Percentiles rank a stretch among this genome's conserved stretches.
These are phyloP conservation scores for Nymphaea thermarum DNA, from an alignment of 164 flowering plant species.

Conservation along the genomic window DNA sequence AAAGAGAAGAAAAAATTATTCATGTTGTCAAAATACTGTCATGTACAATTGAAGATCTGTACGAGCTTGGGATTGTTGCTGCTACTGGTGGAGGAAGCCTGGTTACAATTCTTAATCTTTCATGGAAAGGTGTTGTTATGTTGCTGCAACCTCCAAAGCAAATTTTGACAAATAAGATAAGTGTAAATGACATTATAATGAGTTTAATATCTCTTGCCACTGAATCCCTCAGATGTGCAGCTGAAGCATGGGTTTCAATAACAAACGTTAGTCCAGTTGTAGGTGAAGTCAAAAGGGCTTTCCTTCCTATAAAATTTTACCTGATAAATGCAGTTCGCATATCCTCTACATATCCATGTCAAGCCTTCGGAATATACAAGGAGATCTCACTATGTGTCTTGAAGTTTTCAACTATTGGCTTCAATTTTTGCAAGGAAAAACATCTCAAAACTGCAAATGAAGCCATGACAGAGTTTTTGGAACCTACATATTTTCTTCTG, in stretches of 20 bases:
- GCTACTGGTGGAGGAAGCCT: constrained; percentile 76
- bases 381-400: constrained; percentile 46
- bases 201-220: constrained; percentile 55
- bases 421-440: constrained; percentile 38
- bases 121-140: constrained; percentile 94
- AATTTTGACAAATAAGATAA: constrained; percentile 34
- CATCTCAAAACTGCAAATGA: constrained; percentile 42
- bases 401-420: constrained; percentile 40
- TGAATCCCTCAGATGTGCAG: constrained; percentile 50
- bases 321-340: constrained; percentile 70
- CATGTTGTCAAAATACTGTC: constrained; percentile 34
- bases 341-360: constrained; percentile 45
- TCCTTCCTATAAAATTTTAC: constrained; percentile 80
- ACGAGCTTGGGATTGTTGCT: constrained; percentile 64
- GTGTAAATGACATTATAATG: constrained; percentile 46
- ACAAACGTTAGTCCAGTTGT: constrained; percentile 30
- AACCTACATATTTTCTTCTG: constrained; percentile 51
- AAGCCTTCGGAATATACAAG: constrained; percentile 37
- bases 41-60: constrained; percentile 40
- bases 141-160: constrained; percentile 70
- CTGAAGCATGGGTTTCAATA: constrained; percentile 51
- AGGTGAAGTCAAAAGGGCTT: constrained; percentile 63
- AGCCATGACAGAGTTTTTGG: constrained; percentile 56
- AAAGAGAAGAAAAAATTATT: constrained; percentile 13
- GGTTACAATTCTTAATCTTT: constrained; percentile 62